Conservation (phyloP, 2,329 filamentous ascomycete species). For the Stromatinia cepivora region DNA sequence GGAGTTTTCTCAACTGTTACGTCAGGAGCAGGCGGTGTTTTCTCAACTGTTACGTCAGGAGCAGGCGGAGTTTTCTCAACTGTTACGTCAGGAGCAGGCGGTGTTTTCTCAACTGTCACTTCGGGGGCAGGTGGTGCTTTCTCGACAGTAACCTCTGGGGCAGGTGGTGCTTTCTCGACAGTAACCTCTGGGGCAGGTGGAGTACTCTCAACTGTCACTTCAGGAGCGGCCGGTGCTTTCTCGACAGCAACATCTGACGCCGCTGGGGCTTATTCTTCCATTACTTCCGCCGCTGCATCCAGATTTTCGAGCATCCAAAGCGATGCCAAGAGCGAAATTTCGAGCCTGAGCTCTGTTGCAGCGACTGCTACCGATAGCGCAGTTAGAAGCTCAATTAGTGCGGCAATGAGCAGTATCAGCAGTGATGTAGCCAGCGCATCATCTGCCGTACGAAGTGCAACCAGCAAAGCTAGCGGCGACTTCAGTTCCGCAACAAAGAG, state of each 20-base stretch:
- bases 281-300: conserved; percentile 13
- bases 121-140: not conserved
- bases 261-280: not conserved
- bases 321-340: conserved; percentile 12
- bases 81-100: not conserved
- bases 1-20: conserved; percentile 5
- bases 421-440: conserved; percentile 10
- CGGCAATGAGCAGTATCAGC: conserved; percentile 17
- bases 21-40: not conserved
- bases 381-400: conserved; percentile 17
- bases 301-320: conserved; percentile 3
- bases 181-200: conserved; percentile 3
- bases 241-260: not conserved
- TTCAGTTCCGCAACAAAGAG: not conserved
- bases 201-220: not conserved
- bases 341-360: conserved; percentile 19
- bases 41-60: not conserved
- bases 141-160: not conserved
- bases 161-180: not conserved
- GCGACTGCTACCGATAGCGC: conserved; percentile 11
- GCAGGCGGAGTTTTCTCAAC: conserved; percentile 1
- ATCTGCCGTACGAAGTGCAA: not conserved
- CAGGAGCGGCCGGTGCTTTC: not conserved
- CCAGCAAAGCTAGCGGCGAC: conserved; percentile 14
- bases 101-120: not conserved